Evolutionary conservation across 2,329 filamentous ascomycete genomes (phyloP).

Genomic region (Ceratocystis diversiconidia): DNA sequence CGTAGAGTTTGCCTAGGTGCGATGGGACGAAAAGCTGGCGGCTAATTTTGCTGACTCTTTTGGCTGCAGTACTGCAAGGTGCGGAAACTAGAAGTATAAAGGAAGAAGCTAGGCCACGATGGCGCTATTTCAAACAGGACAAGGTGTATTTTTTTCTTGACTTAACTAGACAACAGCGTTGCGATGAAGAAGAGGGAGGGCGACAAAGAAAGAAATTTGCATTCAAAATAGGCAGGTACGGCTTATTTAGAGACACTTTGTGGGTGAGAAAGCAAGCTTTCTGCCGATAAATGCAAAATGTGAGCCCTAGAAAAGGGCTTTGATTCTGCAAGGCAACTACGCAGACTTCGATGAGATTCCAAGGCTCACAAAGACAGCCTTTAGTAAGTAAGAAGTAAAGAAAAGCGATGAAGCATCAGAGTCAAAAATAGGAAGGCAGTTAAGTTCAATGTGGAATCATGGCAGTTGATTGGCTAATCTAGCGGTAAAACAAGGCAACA

Average conservation of each 20-base stretch:
- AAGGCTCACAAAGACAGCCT: neutral
- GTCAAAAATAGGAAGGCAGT: neutral
- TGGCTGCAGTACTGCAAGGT: neutral
- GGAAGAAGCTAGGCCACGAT: neutral
- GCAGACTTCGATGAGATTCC: neutral
- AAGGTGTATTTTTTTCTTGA: neutral
- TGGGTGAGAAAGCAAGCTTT: neutral
- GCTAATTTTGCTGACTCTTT: neutral
- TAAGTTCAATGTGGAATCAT: neutral
- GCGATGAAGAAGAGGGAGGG: neutral
- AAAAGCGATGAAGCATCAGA: neutral
- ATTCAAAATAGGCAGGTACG: neutral
- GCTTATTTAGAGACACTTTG: neutral
- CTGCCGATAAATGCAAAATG: neutral
- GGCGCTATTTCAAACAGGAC: neutral
- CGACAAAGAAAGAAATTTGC: neutral
- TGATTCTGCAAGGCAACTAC: neutral
- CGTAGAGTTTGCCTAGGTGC: neutral
- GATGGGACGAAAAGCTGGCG: neutral
- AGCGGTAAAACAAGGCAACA: neutral
- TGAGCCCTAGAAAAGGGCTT: neutral
- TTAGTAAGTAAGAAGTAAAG: neutral
- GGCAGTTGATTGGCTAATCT: slow-evolving; percentile 1
- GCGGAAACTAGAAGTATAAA: too few species aligned
- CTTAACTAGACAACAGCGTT: too few species aligned